phyloP scores from a whole-genome alignment of 768 basidiomycete species.

The Podaxis sp. region DNA sequence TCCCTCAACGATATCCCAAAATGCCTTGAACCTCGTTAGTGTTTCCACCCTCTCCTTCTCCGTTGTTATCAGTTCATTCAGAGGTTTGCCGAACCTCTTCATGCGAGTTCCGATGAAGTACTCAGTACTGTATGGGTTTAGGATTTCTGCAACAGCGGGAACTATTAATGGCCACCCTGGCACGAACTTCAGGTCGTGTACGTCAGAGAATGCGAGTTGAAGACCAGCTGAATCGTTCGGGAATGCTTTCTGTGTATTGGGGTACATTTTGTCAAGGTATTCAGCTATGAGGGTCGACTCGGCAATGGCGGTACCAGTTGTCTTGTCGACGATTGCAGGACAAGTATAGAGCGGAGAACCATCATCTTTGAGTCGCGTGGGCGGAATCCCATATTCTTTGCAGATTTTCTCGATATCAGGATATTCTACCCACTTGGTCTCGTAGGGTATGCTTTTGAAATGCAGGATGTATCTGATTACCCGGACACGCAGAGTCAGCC shows the following conservation, averaged over 20 bases:
- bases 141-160: background rate
- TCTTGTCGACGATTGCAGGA: background rate
- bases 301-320: background rate
- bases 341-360: background rate
- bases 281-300: background rate
- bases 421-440: conserved; percentile 44
- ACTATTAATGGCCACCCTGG: background rate
- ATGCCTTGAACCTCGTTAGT: conserved; percentile 7
- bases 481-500: background rate
- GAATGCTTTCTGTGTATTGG: background rate
- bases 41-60: background rate
- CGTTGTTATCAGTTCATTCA: background rate
- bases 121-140: background rate
- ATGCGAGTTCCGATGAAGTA: background rate
- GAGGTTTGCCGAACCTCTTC: background rate
- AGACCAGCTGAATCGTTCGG: background rate
- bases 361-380: background rate
- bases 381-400: conserved; percentile 26
- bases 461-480: conserved; percentile 27
- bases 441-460: conserved; percentile 34
- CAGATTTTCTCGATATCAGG: conserved; percentile 37
- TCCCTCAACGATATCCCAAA: background rate
- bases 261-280: background rate
- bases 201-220: background rate
- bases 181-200: background rate